Evolutionary conservation across 176 grass and related monocot species (phyloP).

Genomic region (Juncus effusus): DNA sequence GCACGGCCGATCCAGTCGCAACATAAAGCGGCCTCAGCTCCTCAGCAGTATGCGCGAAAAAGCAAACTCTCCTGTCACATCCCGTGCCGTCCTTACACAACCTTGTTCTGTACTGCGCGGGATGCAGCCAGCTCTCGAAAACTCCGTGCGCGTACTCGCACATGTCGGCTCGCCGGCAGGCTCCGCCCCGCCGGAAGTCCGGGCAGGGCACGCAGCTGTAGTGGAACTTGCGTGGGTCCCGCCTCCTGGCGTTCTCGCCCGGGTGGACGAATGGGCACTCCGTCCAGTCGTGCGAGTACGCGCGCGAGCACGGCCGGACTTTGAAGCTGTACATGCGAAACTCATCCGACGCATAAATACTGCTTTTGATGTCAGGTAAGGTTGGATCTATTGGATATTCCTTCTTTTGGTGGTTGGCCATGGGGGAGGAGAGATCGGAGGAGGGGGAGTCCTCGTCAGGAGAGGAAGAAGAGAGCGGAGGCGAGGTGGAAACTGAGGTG

Average conservation of each 20-base stretch:
- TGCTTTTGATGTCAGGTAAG: conserved; percentile 77
- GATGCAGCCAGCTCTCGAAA: conserved; percentile 96
- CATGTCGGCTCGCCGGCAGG: conserved; percentile 58
- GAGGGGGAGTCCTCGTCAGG: conserved; percentile 52
- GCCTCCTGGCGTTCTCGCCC: conserved; percentile 75
- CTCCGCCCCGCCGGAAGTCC: conserved; percentile 65
- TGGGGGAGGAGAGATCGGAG: conserved; percentile 39
- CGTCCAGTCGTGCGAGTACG: conserved; percentile 89
- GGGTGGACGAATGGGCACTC: conserved; percentile 92
- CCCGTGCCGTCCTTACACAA: conserved; percentile 68
- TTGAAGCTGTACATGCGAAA: conserved; percentile 93
- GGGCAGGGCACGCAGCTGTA: conserved; percentile 86
- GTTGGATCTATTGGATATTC: conserved; percentile 83
- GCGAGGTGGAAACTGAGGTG: conserved; percentile 36
- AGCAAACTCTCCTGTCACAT: conserved; percentile 77
- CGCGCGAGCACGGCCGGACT: conserved; percentile 77
- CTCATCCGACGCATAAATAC: conserved; percentile 71
- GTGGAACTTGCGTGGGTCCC: conserved; percentile 67
- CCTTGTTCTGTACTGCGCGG: conserved; percentile 82
- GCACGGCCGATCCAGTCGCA: conserved; percentile 46
- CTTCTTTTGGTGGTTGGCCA: conserved; percentile 48
- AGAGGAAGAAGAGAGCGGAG: conserved; percentile 58
- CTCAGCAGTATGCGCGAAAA: conserved; percentile 77
- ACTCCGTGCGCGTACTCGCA: conserved; percentile 89
- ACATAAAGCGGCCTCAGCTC: conserved; percentile 72